These are phyloP conservation scores for Kuraishia ogatae DNA, from an alignment of 805 yeast genomes.

Conservation along the genomic window DNA sequence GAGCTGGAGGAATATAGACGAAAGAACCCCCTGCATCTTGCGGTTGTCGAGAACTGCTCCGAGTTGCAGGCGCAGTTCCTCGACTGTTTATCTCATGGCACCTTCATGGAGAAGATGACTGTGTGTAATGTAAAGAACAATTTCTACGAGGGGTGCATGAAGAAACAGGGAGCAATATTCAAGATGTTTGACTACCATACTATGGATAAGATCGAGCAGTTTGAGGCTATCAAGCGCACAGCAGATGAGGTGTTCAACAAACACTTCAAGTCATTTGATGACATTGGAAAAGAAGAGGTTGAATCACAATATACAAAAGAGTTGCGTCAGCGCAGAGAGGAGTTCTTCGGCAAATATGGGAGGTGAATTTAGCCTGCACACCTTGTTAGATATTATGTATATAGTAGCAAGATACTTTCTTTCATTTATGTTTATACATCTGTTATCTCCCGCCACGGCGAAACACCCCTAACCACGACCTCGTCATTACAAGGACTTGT, in stretches of 20 bases:
- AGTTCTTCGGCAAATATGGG: constrained; percentile 16
- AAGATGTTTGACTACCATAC: constrained; percentile 21
- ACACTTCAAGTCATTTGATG: constrained; percentile 17
- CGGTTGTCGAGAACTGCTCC: constrained; percentile 23
- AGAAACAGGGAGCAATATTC: constrained; percentile 22
- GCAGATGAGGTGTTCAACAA: constrained; percentile 20
- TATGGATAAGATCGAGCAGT: constrained; percentile 18
- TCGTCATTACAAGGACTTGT: constrained; percentile 62
- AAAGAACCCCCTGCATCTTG: constrained; percentile 16
- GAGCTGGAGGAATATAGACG: constrained; percentile 20
- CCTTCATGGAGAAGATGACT: constrained; percentile 3
- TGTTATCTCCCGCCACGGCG: not conserved
- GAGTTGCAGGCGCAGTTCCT: constrained; percentile 21
- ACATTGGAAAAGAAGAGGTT: constrained; percentile 16
- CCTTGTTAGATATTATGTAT: not conserved
- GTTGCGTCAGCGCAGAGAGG: constrained; percentile 19
- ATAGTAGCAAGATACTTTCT: not conserved
- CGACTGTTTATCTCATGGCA: constrained; percentile 13
- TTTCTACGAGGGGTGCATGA: constrained; percentile 21
- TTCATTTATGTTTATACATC: not conserved
- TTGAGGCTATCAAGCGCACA: constrained; percentile 16
- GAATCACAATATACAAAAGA: constrained; percentile 15
- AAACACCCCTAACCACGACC: not conserved
- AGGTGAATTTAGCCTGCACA: constrained; percentile 15
- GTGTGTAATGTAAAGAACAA: constrained; percentile 15